These are phyloP conservation scores for Calamus simplicifolius DNA, from an alignment of 176 grass and related monocot species.

Conservation along the genomic window DNA sequence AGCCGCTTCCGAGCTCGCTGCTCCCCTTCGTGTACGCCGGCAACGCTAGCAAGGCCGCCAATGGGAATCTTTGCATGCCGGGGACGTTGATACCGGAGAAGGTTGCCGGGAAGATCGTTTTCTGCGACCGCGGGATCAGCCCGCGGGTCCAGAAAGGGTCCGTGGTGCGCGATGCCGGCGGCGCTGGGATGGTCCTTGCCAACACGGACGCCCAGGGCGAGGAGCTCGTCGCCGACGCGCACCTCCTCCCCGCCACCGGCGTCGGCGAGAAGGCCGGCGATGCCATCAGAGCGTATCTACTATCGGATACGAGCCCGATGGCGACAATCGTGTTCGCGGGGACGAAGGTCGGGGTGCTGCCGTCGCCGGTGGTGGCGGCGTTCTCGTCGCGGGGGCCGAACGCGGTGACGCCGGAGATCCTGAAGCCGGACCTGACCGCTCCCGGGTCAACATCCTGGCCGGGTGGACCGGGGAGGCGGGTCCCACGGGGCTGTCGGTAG, in stretches of 20 bases:
- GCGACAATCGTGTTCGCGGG: constrained; percentile 64
- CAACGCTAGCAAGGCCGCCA: constrained; percentile 67
- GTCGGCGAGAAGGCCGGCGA: constrained; percentile 66
- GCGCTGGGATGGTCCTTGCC: constrained; percentile 75
- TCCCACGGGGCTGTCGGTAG: constrained; percentile 47
- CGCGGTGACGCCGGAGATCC: constrained; percentile 50
- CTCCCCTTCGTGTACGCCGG: constrained; percentile 71
- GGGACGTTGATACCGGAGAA: constrained; percentile 76
- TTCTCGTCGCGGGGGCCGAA: constrained; percentile 91
- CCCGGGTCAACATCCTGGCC: constrained; percentile 93
- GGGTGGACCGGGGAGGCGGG: constrained; percentile 63
- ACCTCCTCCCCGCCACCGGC: constrained; percentile 60
- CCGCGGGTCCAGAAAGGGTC: constrained; percentile 79
- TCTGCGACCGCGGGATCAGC: constrained; percentile 85
- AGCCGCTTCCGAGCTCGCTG: constrained; percentile 33
- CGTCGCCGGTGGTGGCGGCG: constrained; percentile 82
- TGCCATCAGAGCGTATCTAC: constrained; percentile 46
- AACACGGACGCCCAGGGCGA: constrained; percentile 78
- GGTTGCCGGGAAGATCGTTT: constrained; percentile 87
- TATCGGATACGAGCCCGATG: constrained; percentile 52
- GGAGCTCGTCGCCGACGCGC: constrained; percentile 84
- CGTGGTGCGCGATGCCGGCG: constrained; percentile 70
- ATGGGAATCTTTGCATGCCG: constrained; percentile 75
- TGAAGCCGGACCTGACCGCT: constrained; percentile 84
- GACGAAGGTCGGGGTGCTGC: constrained; percentile 63